Percentiles rank a stretch among this genome's conserved stretches.
phyloP scores from a whole-genome alignment of 2,329 filamentous ascomycete species.

The Coccinonectria pachysandricola region DNA sequence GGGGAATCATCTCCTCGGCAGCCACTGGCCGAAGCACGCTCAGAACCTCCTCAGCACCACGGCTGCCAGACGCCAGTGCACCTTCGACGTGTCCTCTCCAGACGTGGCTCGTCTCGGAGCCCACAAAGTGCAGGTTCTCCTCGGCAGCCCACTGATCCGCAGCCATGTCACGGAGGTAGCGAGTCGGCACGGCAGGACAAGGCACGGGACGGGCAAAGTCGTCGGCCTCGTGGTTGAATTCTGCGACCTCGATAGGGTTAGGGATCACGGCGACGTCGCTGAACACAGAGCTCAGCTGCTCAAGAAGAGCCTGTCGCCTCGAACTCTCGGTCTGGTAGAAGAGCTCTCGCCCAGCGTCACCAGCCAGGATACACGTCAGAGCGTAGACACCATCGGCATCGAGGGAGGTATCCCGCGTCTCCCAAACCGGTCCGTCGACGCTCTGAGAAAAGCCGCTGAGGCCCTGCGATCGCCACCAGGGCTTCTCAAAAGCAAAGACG shows the following conservation, averaged over 20 bases:
- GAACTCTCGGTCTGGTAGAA: conserved; percentile 5
- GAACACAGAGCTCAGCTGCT: conserved; percentile 2
- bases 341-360: conserved; percentile 9
- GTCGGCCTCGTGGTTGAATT: conserved; percentile 3
- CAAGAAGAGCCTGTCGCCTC: conserved; percentile 3
- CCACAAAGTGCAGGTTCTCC: conserved; percentile 12
- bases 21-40: conserved; percentile 2
- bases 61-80: conserved; percentile 10
- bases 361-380: conserved; percentile 11
- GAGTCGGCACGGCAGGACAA: conserved; percentile 7
- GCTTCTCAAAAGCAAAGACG: conserved; percentile 8
- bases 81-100: conserved; percentile 16
- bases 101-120: conserved; percentile 10
- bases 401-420: conserved; percentile 8
- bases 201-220: conserved; percentile 2
- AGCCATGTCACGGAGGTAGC: conserved; percentile 4
- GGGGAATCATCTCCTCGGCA: conserved; percentile 3
- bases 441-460: conserved; percentile 10
- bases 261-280: conserved; percentile 4
- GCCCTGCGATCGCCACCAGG: conserved; percentile 15
- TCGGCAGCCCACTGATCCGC: conserved; percentile 12
- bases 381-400: conserved; percentile 7
- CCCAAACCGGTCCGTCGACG: conserved; percentile 7
- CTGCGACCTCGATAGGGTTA: conserved; percentile 5
- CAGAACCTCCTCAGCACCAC: conserved; percentile 8